Evolutionary conservation across 495 filamentous ascomycete species (phyloP).

Genomic region (Talaromyces adpressus): DNA sequence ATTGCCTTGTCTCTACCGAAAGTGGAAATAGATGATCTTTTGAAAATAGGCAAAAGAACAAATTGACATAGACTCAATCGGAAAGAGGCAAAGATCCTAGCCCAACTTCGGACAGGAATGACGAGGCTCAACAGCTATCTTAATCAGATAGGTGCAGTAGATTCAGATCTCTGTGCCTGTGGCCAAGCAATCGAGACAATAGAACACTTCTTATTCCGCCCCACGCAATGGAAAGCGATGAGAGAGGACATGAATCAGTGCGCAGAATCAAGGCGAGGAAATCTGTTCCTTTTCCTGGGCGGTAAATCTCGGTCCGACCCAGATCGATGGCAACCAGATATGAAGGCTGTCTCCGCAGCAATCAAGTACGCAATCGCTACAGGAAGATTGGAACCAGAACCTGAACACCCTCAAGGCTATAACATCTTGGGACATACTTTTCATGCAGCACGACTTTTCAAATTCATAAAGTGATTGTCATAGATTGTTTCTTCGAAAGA

Average conservation of each 20-base stretch:
- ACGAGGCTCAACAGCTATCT: conserved; percentile 5
- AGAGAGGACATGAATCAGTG: conserved; percentile 6
- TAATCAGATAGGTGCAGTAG: background rate
- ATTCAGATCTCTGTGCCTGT: conserved; percentile 2
- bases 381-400: too few species aligned
- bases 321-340: conserved; percentile 2
- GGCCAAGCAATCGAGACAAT: background rate
- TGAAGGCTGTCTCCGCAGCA: too few species aligned
- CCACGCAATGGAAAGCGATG: background rate
- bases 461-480: too few species aligned
- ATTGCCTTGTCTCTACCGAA: too few species aligned
- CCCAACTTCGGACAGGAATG: background rate
- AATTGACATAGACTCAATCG: conserved; percentile 1
- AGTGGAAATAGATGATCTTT: too few species aligned
- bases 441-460: too few species aligned
- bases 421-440: too few species aligned
- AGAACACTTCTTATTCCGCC: conserved; percentile 7
- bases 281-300: conserved; percentile 5
- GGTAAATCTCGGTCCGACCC: background rate
- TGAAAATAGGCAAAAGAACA: too few species aligned
- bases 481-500: too few species aligned
- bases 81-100: background rate
- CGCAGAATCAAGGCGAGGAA: background rate
- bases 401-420: too few species aligned
- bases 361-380: too few species aligned